Percentiles rank a stretch among this genome's conserved stretches.
phyloP scores from a whole-genome alignment of 2,329 filamentous ascomycete species.

The Pyrenochaeta sp. region DNA sequence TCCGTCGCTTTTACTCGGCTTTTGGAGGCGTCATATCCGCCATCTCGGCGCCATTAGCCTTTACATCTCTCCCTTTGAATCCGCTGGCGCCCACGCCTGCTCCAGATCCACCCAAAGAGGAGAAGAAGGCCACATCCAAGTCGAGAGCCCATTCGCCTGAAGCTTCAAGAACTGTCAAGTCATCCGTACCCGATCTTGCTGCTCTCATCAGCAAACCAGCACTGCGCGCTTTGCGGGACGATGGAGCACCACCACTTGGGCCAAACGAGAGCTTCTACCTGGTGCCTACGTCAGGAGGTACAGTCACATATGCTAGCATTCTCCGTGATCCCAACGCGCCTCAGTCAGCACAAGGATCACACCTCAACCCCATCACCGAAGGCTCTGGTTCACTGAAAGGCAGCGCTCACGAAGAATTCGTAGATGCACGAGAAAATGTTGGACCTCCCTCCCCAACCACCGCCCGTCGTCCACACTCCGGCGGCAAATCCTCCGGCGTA shows the following conservation, averaged over 20 bases:
- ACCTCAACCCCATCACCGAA: constrained; percentile 45
- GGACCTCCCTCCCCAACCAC: constrained; percentile 55
- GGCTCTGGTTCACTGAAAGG: constrained; percentile 46
- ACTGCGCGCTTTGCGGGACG: constrained; percentile 77
- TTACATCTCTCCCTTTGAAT: constrained; percentile 83
- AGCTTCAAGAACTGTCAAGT: constrained; percentile 41
- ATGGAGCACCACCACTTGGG: constrained; percentile 59
- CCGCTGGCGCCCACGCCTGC: constrained; percentile 33
- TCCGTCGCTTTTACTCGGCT: constrained; percentile 88
- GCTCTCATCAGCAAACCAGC: constrained; percentile 87
- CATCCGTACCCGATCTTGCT: constrained; percentile 75
- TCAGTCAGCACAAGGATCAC: constrained; percentile 58
- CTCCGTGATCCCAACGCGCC: constrained; percentile 54
- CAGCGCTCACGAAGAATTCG: constrained; percentile 74
- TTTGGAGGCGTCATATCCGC: constrained; percentile 89
- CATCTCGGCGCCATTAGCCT: constrained; percentile 88
- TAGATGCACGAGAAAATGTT: constrained; percentile 79
- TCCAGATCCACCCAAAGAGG: constrained; percentile 33
- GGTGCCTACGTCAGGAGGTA: constrained; percentile 89
- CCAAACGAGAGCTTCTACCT: constrained; percentile 75
- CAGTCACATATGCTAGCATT: constrained; percentile 91
- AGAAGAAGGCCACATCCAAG: constrained; percentile 30
- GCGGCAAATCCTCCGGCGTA: constrained; percentile 24
- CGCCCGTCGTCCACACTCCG: constrained; percentile 46
- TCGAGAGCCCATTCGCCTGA: constrained; percentile 36